phyloP scores from a whole-genome alignment of 768 basidiomycete species.

The Boletus eberwhitei region DNA sequence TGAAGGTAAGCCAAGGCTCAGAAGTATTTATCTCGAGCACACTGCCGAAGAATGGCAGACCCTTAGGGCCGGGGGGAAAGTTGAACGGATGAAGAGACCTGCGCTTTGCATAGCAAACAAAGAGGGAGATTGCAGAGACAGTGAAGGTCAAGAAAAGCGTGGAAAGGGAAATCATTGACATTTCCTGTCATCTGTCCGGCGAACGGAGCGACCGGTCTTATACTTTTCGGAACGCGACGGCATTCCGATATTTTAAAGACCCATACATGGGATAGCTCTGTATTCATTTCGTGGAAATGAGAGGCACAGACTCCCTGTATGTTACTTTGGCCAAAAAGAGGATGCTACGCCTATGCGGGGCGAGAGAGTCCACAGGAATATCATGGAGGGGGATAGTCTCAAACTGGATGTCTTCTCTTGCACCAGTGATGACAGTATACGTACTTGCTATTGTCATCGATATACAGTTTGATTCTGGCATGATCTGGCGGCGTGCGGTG shows the following conservation, averaged over 20 bases:
- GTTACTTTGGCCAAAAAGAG: neutral
- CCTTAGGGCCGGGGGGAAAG: constrained; percentile 31
- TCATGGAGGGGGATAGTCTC: neutral
- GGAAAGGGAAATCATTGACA: constrained; percentile 5
- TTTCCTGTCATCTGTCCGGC: neutral
- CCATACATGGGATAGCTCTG: constrained; percentile 7
- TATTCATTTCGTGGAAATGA: constrained; percentile 11
- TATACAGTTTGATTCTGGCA: neutral
- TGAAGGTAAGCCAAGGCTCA: constrained; percentile 34
- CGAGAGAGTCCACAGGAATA: neutral
- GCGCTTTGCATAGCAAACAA: constrained; percentile 10
- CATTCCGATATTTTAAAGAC: neutral
- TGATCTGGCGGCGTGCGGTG: neutral
- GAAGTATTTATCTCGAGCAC: constrained; percentile 23
- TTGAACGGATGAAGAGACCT: constrained; percentile 1
- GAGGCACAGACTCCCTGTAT: constrained; percentile 4
- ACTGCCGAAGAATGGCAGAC: constrained; percentile 30
- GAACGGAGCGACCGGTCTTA: constrained; percentile 8
- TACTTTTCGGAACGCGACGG: constrained; percentile 5
- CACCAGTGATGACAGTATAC: neutral
- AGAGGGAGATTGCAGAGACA: constrained; percentile 7
- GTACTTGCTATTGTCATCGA: neutral
- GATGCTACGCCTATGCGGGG: neutral
- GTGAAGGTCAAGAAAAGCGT: constrained; percentile 5
- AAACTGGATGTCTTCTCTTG: neutral